Evolutionary conservation across 208 protist species (phyloP), one percentile per base, ranked within the genome.

Genomic region (Trypanosoma avium): DNA sequence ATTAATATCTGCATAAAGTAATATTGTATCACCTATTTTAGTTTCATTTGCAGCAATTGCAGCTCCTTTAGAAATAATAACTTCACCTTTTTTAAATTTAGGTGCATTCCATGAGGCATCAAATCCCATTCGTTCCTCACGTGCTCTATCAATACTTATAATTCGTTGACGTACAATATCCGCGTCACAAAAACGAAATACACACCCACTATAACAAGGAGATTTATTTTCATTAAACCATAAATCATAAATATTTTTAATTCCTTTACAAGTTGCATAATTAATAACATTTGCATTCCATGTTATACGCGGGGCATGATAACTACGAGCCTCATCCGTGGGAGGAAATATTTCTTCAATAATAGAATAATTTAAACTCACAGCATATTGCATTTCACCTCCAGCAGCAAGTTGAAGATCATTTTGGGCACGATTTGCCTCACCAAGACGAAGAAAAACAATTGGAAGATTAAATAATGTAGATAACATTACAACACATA

Each of bases 401-500:
- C 81, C 83, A 30, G 86, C 54, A 3, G 13, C 48, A 24, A 93
- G 33, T 5, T 66, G 22, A 21, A 94, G 30, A 60, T 94, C 88
- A 6, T 75, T 60, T 22, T 79, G 24, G 6, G 81, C 84, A 7
- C 66, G 43, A 4, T 57, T 48, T 12, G 49, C 30, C 54, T 94
- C 81, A 1, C 68, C 84, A 13, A 94, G 73, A 0, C 75, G 64
- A 35, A 94, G 57, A 60, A 91, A 88, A 2, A 94, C 65, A 42
- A 85, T 55, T 2, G 84, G 75, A 9, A 94, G 50, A 46, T 78
- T 85, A 36, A 75, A 78, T 17, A 94, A 67, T 6, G 81, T 58
- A 26, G 88, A 86, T 27, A 90, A 12, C 52, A 90, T 64, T 1
- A 85, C 27, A 3, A 81, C 71, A 42, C 74, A 88, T 6, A 89